Evolutionary conservation across 768 basidiomycete genomes (phyloP), one percentile per base, ranked within the genome.

Genomic region (Kwoniella newhampshirensis): DNA sequence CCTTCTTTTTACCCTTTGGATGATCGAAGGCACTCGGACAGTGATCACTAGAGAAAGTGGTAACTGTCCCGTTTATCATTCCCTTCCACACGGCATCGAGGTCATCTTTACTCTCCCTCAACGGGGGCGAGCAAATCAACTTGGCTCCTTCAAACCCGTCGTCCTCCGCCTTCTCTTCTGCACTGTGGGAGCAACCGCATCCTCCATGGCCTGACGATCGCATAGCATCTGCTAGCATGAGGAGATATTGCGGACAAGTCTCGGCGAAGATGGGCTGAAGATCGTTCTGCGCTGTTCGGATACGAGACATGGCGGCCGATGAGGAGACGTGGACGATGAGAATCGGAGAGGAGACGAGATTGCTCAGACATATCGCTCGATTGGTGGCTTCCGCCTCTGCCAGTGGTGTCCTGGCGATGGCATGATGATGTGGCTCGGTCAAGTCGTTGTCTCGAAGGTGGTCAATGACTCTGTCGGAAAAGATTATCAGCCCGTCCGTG

Each of bases 371-470:
- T 28, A 76, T 63, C 28, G 73, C 71, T 20, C 75, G 73, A 50
- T 70, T 71, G 21, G 75, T 75, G 13, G 75, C 75, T 50, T 76
- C 75, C 25, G 60, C 60, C 45, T 76, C 75, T 44, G 71, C 72
- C 30, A 76, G 46, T 1, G 65, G 67, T 13, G 74, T 70, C 0
- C 75, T 60, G 17, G 74, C 64, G 5, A 67, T 68, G 2, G 62
- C 67, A 55, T 76, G 75, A 51, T 71, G 63, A 55, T 61, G 67
- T 11, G 73, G 73, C 18, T 66, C 70, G 26, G 66, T 63, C 63
- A 72, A 64, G n/a, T 70, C 72, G n/a, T 60, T 55, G 43, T 54
- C 47, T 23, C 61, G 51, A 13, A 76, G 60, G 21, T 66, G 57
- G 15, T 59, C 45, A 8, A 68, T 63, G 64, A 76, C 65, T 70